Base-by-base conservation (phyloP, 2,329 filamentous ascomycete genomes). In the Ampelomyces quisqualis region DNA sequence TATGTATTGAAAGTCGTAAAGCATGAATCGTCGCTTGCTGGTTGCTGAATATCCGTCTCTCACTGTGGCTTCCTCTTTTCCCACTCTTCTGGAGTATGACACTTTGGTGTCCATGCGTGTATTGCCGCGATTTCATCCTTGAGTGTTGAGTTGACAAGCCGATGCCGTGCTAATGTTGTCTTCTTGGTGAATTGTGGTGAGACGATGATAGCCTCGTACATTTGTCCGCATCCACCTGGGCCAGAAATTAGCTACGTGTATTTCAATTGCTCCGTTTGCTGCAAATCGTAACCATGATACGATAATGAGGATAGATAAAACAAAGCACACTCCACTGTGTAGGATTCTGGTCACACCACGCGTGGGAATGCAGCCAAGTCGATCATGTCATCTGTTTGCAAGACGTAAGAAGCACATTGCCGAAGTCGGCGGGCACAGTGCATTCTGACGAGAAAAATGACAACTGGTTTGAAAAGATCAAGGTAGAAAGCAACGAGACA, bases 91-190 rank as follows among this genome's bases (percentile, higher is more conserved):
- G 88, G 88, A 7, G 90, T 96, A 73, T 90, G 86, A 68, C 90
- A 95, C 72, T 90, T 94, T 19, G 90, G 88, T 40, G 88, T 94
- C 90, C 90, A 96, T 26, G 90, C 90, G 73, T 96, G 90, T 57
- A 96, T 95, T 51, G 80, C 81, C 11, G 88, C 87, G 66, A 96
- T 95, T 72, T 96, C 90, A 32, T 84, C 80, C 73, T 90, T 91
- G 57, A 96, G 76, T 4, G 83, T 82, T 11, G 78, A 78, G 70
- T 96, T 95, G 57, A 95, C 90, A 49, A 94, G 77, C 29, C 90
- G 83, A 70, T 95, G 88, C 42, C 90, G 80, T 65, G 89, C 89
- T 43, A 96, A 81, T 37, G 87, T 87, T 54, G 64, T 80, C 75
- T 77, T 77, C 61, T 74, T 75, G 18, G 65, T 64, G 50, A 77